Evolutionary conservation across 257 asterid species (phyloP).

Genomic region (Solanum gandarillasii): DNA sequence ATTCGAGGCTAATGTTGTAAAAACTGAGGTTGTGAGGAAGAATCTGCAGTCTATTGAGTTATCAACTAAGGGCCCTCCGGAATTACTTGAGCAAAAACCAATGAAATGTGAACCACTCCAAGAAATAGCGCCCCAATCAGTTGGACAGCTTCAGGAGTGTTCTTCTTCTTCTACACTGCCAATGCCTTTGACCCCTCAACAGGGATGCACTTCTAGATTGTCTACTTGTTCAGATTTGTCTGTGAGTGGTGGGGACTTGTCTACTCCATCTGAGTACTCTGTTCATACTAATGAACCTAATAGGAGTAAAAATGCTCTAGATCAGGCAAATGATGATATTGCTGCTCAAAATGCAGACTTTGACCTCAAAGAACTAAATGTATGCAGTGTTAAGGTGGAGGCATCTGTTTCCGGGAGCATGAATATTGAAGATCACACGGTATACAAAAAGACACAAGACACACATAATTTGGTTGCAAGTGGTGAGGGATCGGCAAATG

Average conservation of each 20-base stretch:
- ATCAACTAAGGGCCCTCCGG: constrained; percentile 13
- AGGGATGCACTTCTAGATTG: constrained; percentile 19
- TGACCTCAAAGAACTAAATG: constrained; percentile 13
- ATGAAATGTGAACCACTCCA: constrained; percentile 41
- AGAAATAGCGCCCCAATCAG: constrained; percentile 20
- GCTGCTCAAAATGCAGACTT: constrained; percentile 10
- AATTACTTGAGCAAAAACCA: constrained; percentile 25
- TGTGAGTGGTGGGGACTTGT: background rate
- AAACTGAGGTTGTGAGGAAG: constrained; percentile 30
- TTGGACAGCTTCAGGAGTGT: constrained; percentile 43
- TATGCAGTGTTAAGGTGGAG: constrained; percentile 6
- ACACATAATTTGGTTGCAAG: constrained; percentile 14
- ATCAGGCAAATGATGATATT: constrained; percentile 11
- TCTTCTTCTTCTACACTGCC: constrained; percentile 23
- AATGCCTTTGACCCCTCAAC: constrained; percentile 42
- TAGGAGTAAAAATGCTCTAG: constrained; percentile 6
- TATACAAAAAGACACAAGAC: constrained; percentile 14
- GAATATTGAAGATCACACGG: constrained; percentile 10
- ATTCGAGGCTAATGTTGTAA: constrained; percentile 21
- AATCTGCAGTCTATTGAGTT: constrained; percentile 12
- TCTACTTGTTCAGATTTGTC: constrained; percentile 18
- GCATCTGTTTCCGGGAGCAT: constrained; percentile 6
- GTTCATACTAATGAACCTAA: constrained; percentile 23
- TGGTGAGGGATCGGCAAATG: constrained; percentile 28
- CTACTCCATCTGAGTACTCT: constrained; percentile 39